phyloP scores from a whole-genome alignment of 164 flowering plant genomes.

The Hamamelis virginiana region DNA sequence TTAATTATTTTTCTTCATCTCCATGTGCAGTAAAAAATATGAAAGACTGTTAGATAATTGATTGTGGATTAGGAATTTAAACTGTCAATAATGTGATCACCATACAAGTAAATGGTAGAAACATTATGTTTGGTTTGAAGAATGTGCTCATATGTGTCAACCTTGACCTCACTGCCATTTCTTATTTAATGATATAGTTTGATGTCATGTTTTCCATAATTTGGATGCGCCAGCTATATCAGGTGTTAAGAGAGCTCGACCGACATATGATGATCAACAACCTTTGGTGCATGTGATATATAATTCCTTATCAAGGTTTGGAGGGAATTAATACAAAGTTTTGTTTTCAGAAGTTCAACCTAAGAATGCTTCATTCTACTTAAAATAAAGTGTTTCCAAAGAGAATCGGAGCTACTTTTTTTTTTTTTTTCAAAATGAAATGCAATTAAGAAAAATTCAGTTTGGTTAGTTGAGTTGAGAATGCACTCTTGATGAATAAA shows the following conservation, averaged over 20 bases:
- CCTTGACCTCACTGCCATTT: not conserved
- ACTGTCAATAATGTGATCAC: not conserved
- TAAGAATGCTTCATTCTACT: not conserved
- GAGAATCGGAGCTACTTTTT: too few relatives aligned
- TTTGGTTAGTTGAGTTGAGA: not conserved
- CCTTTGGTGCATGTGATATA: slow-evolving; percentile 13
- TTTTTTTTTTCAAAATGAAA: not conserved
- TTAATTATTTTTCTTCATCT: not conserved
- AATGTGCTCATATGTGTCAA: too few relatives aligned
- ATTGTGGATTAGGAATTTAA: not conserved
- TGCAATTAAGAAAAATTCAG: not conserved
- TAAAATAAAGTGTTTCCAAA: not conserved
- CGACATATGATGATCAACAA: slow-evolving; percentile 1
- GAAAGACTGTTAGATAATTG: not conserved
- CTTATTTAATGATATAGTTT: not conserved
- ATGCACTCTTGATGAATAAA: not conserved
- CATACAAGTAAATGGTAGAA: not conserved
- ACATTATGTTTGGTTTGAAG: too few relatives aligned
- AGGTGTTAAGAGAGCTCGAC: slow-evolving; percentile 11
- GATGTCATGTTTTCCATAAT: slow-evolving; percentile 2
- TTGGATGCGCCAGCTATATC: slow-evolving; percentile 5
- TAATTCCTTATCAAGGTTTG: slow-evolving; percentile 10
- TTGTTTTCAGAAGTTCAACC: slow-evolving; percentile 1
- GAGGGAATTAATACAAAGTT: not conserved
- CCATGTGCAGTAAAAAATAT: not conserved